A percentile compares a stretch with the other conserved stretches of the same genome.
Evolutionary conservation across 202 grass and related monocot species (phyloP).

Genomic region (Panicum hallii): DNA sequence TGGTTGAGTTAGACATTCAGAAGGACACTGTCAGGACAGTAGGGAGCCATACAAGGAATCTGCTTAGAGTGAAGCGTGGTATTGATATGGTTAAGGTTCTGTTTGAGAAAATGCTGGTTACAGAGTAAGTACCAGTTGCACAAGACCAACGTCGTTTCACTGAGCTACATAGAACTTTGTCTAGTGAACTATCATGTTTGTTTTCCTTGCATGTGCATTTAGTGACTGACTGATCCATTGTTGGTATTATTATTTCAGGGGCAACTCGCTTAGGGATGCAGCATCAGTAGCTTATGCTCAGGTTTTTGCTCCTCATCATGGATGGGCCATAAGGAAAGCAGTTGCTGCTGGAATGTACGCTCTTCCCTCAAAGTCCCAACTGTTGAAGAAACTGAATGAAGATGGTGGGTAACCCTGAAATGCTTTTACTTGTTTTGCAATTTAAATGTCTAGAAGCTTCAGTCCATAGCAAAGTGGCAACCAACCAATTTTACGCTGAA

Average conservation of each 20-base stretch:
- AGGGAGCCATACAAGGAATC: conserved; percentile 81
- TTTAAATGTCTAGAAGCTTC: conserved; percentile 8
- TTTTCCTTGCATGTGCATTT: background rate
- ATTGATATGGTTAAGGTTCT: conserved; percentile 93
- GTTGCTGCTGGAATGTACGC: conserved; percentile 88
- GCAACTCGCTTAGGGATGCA: conserved; percentile 81
- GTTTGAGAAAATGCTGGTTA: conserved; percentile 76
- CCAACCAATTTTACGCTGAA: background rate
- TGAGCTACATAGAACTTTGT: conserved; percentile 10
- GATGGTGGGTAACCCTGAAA: conserved; percentile 63
- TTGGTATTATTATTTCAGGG: conserved; percentile 44
- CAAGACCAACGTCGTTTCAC: background rate
- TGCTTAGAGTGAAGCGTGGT: conserved; percentile 84
- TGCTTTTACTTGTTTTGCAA: background rate
- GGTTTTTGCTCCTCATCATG: conserved; percentile 94
- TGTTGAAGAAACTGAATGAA: conserved; percentile 91
- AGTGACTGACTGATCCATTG: background rate
- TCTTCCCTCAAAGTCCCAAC: conserved; percentile 87
- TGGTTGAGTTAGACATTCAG: conserved; percentile 86
- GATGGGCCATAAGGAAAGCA: conserved; percentile 90
- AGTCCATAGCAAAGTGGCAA: background rate
- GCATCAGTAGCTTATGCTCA: conserved; percentile 77
- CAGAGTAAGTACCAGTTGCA: conserved; percentile 70
- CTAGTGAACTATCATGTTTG: background rate
- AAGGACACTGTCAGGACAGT: conserved; percentile 54